Conservation (phyloP, 2,329 filamentous ascomycete species). For the Penicillium sp. region DNA sequence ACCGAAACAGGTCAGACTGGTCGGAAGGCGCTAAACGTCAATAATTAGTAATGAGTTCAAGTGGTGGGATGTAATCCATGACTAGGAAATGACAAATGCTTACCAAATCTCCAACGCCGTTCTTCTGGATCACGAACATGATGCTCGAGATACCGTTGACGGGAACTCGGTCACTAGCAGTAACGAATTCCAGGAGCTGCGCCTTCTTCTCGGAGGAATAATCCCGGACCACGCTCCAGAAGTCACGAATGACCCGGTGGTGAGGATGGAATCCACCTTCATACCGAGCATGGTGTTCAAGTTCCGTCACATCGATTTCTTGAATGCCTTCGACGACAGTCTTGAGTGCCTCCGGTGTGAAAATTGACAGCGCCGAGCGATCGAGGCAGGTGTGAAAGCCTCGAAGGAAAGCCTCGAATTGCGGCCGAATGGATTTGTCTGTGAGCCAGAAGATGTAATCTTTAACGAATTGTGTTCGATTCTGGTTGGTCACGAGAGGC, state of each 20-base stretch:
- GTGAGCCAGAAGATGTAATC: constrained; percentile 88
- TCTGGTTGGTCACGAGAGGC: constrained; percentile 78
- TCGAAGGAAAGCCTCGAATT: constrained; percentile 78
- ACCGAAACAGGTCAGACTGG: constrained; percentile 91
- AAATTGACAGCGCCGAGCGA: constrained; percentile 71
- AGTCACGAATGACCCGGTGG: constrained; percentile 74
- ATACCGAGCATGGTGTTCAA: constrained; percentile 76
- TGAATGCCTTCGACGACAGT: constrained; percentile 82
- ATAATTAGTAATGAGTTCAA: constrained; percentile 11
- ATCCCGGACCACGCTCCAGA: constrained; percentile 82
- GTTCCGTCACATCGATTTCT: constrained; percentile 76
- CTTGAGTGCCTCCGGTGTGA: constrained; percentile 74
- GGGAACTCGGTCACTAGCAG: constrained; percentile 86
- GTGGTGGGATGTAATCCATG: not conserved
- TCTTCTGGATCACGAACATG: constrained; percentile 81
- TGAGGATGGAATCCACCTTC: constrained; percentile 75
- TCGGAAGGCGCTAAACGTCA: constrained; percentile 66
- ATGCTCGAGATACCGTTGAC: constrained; percentile 83
- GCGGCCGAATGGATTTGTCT: constrained; percentile 74
- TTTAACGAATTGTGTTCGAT: constrained; percentile 76
- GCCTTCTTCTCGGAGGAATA: constrained; percentile 69
- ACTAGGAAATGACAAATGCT: constrained; percentile 20
- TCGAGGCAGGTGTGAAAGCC: constrained; percentile 81
- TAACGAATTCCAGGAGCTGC: constrained; percentile 89
- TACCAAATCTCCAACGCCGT: constrained; percentile 66